Evolutionary conservation across 306 rosid species (phyloP).

Genomic region (Luffa acutangula): DNA sequence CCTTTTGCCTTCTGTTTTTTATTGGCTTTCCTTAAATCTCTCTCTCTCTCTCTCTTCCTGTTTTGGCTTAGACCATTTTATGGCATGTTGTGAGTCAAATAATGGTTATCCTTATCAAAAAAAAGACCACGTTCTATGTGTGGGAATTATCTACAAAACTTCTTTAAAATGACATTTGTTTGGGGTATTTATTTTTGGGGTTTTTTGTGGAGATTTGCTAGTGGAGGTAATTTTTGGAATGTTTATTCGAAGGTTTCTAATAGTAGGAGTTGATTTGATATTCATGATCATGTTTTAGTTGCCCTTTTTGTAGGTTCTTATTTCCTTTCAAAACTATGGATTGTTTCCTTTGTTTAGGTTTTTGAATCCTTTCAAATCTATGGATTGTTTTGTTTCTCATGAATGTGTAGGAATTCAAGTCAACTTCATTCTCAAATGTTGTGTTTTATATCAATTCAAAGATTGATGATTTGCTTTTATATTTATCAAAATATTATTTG

Average conservation of each 20-base stretch:
- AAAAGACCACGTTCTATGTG: neutral
- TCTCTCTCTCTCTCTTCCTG: neutral
- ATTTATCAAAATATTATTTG: neutral
- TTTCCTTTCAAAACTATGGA: neutral
- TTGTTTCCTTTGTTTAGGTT: neutral
- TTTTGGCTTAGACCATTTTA: neutral
- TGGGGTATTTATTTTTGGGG: neutral
- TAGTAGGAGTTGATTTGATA: neutral
- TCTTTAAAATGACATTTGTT: neutral
- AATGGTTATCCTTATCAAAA: neutral
- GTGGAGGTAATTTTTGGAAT: neutral
- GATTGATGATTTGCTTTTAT: neutral
- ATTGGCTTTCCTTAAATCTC: slow-evolving; percentile 2
- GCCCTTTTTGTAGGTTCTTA: neutral
- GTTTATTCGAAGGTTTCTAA: neutral
- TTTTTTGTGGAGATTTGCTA: neutral
- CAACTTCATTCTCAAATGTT: neutral
- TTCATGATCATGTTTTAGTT: neutral
- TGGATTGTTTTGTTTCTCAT: neutral
- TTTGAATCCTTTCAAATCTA: neutral
- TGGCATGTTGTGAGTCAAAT: neutral
- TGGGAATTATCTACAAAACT: neutral
- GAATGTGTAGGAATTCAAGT: neutral
- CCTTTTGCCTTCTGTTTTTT: neutral
- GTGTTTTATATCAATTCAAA: neutral